A percentile compares a stretch with the other conserved stretches of the same genome.
phyloP scores from a whole-genome alignment of 192 early-diverging fungal species.

The Coemansia sp. region DNA sequence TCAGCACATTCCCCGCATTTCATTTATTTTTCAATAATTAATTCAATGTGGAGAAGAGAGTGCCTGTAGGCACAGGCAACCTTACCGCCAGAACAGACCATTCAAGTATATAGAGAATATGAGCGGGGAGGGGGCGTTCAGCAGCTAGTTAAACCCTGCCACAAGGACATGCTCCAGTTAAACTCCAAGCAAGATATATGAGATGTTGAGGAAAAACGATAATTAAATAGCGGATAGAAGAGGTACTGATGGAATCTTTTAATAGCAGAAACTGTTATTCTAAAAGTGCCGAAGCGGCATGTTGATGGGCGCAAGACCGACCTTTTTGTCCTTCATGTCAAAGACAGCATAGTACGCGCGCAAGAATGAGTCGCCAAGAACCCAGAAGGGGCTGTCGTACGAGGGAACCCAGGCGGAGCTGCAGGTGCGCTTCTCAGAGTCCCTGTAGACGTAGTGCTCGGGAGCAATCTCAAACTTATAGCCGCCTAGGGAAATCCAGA shows the following conservation, averaged over 20 bases:
- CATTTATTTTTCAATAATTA: slow-evolving; percentile 2
- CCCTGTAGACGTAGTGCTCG: slow-evolving; percentile 49
- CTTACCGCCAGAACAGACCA: too few relatives aligned
- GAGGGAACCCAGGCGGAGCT: slow-evolving; percentile 55
- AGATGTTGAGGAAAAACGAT: neutral
- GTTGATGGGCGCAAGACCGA: slow-evolving; percentile 54
- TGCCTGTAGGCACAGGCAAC: too few relatives aligned
- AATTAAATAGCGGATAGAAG: neutral
- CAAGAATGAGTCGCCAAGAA: slow-evolving; percentile 53
- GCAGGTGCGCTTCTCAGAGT: slow-evolving; percentile 43
- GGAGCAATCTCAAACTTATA: slow-evolving; percentile 53
- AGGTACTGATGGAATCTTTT: neutral
- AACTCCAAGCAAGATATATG: too few relatives aligned
- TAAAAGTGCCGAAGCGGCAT: slow-evolving; percentile 49
- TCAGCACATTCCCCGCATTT: neutral
- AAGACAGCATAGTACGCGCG: slow-evolving; percentile 57
- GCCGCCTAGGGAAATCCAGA: slow-evolving; percentile 50
- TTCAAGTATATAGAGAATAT: too few relatives aligned
- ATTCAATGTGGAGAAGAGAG: neutral
- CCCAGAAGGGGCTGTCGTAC: slow-evolving; percentile 55
- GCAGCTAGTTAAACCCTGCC: too few relatives aligned
- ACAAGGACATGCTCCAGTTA: too few relatives aligned
- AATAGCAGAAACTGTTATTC: neutral
- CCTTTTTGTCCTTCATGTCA: slow-evolving; percentile 50
- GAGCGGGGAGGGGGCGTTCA: too few relatives aligned